Evolutionary conservation across 73 alveolate genomes (phyloP), one percentile per base, ranked within the genome.

Genomic region (Tetrahymena borealis): DNA sequence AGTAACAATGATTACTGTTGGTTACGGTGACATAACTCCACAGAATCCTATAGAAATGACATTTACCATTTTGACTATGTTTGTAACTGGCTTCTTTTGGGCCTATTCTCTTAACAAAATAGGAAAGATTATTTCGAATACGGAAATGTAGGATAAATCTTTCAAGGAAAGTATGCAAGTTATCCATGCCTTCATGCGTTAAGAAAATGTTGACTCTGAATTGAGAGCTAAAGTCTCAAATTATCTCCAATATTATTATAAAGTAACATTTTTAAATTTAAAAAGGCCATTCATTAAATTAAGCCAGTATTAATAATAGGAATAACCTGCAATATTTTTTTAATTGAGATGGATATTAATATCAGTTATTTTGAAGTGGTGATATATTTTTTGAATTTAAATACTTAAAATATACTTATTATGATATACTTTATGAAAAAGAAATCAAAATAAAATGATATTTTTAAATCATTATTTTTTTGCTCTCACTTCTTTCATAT

Each of bases 21-120:
- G 99, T 16, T 97, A 97, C 94, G 99, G 99, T 10, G 99, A 97
- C 92, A 94, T 97, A 7, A 96, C 97, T 11, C 97, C 98, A 1
- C 94, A 60, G 32, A 96, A 96, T 32, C 40, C 91, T 33, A 18
- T 92, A 20, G 99, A 97, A 93, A 95, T 94, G 91, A 39, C 94
- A 2, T 78, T 97, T 39, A 92, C 97, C 11, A 91, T 96, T 28
- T 28, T 95, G 16, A 96, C 98, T 97, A 97, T 97, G 99, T 90
- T 97, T 85, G 94, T 96, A 31, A 79, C 95, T 33, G 91, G 93
- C 78, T 79, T 90, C 20, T 79, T 93, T 90, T 93, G 90, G 90
- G 95, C 93, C 2, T 93, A 93, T 39, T 38, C 95, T n/a, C 40
- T 93, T 90, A 93, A 93, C 78, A 79, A 79, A 28, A 93, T 93